These are phyloP conservation scores for Leishmania guyanensis DNA, from an alignment of 208 protist species.

Conservation along the genomic window DNA sequence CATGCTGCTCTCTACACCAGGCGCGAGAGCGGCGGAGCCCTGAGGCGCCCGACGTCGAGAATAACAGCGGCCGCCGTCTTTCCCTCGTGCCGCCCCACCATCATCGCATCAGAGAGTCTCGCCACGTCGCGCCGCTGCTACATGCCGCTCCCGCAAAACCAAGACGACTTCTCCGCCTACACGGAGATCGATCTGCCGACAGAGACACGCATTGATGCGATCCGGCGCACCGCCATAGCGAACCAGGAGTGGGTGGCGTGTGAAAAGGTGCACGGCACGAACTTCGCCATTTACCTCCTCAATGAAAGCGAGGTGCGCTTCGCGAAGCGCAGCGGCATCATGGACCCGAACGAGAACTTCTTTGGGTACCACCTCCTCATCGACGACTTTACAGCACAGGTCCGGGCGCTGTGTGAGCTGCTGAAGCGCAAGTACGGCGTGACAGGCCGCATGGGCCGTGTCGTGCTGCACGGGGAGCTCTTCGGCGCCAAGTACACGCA, in stretches of 20 bases:
- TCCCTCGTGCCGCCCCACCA: background rate
- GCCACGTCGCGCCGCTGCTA: conserved; percentile 33
- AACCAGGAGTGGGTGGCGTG: conserved; percentile 82
- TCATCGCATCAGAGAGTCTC: background rate
- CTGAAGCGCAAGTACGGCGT: conserved; percentile 78
- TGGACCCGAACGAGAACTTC: conserved; percentile 90
- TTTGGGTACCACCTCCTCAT: conserved; percentile 88
- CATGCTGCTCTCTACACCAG: background rate
- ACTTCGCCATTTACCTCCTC: conserved; percentile 85
- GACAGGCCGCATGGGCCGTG: conserved; percentile 55
- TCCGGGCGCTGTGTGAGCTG: conserved; percentile 65
- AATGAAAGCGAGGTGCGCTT: conserved; percentile 68
- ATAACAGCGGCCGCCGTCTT: background rate
- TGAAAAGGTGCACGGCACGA: conserved; percentile 89
- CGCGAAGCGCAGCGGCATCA: conserved; percentile 86
- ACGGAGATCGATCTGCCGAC: conserved; percentile 85
- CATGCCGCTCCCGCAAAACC: conserved; percentile 69
- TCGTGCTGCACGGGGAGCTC: conserved; percentile 85
- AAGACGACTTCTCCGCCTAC: conserved; percentile 82
- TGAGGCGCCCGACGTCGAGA: background rate
- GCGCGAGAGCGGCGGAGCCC: background rate
- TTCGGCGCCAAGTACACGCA: conserved; percentile 90
- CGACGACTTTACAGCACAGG: conserved; percentile 70
- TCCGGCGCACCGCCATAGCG: conserved; percentile 63
- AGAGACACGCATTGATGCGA: conserved; percentile 81